Base-by-base conservation (phyloP, 495 filamentous ascomycete genomes). In the Penicillium herquei region DNA sequence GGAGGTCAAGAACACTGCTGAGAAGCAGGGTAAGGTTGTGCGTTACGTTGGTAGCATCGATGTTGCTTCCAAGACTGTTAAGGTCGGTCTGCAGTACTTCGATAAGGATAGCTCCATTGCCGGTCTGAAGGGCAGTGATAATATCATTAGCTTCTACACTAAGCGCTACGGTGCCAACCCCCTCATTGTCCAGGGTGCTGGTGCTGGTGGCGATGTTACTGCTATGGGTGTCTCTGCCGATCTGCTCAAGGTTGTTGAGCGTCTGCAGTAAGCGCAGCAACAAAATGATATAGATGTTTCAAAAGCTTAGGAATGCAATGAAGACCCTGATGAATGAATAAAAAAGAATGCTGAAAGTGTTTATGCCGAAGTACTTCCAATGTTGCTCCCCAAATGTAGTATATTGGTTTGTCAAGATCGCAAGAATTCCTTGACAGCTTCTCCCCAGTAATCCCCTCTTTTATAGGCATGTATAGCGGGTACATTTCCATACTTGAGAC, bases 121-220 rank as follows among this genome's bases (percentile, higher is more conserved):
- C 31, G 88, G 88, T 35, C 77, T 98, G 53, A 95, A 96, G 79
- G 94, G 94, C 37, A 96, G 91, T 71, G 94, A 96, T 68, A 98
- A 98, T 77, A 93, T 97, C 67, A 94, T 98, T 65, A 94, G 85
- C 80, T 96, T 98, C 80, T 96, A 94, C 73, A 97, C 94, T 42
- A 87, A 92, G 78, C 83, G 94, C 62, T 98, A 98, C 67, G 91
- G 90, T 39, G 78, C 77, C 55, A 95, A 92, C 69, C 90, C 94
- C 11, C 73, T 97, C 51, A 94, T 97, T 66, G 84, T 98, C 46
- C 92, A 96, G 78, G 94, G 94, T 54, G 92, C 91, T 37, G 94
- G 92, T 49, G 94, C 94, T 50, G 94, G 94, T 61, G 91, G 88
- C 40, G 93, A 96, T 30, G 91, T 97, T 35, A 98, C 94, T 34